Evolutionary conservation across 2,329 filamentous ascomycete genomes (phyloP).

Genomic region (Metarhizium rileyi): DNA sequence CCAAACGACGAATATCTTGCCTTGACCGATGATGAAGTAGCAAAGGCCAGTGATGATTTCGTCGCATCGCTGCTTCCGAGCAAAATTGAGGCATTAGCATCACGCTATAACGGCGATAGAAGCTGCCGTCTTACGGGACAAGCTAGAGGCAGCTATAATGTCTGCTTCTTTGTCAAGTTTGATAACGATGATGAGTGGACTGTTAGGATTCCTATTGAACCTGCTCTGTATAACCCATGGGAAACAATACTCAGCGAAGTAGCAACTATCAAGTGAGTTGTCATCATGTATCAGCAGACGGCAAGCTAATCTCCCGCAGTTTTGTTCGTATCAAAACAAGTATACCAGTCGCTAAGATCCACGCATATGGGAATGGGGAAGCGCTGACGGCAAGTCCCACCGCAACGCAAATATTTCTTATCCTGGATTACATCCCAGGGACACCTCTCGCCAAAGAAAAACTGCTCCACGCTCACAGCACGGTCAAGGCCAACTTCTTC

Average conservation of each 20-base stretch:
- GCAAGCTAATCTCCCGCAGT: neutral
- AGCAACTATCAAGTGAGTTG: neutral
- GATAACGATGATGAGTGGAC: neutral
- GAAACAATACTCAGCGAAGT: neutral
- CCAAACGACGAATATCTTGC: conserved; percentile 2
- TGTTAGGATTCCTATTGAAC: conserved; percentile 2
- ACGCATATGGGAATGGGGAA: conserved; percentile 12
- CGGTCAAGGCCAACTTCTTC: conserved; percentile 11
- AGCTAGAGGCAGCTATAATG: conserved; percentile 15
- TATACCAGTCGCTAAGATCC: conserved; percentile 14
- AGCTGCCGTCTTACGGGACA: conserved; percentile 10
- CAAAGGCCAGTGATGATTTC: conserved; percentile 1
- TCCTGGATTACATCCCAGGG: conserved; percentile 1
- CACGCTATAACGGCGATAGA: conserved; percentile 11
- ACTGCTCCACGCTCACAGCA: conserved; percentile 9
- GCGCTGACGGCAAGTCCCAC: conserved; percentile 1
- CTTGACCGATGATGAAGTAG: conserved; percentile 3
- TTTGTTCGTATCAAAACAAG: conserved; percentile 11
- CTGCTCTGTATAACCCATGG: conserved; percentile 1
- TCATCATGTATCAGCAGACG: conserved; percentile 3
- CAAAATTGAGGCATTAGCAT: conserved; percentile 10
- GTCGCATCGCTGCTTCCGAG: conserved; percentile 1
- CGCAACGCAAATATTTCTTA: conserved; percentile 1
- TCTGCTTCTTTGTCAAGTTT: conserved; percentile 15
- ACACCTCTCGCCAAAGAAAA: conserved; percentile 5